Percentiles rank a stretch among this genome's conserved stretches.
These are phyloP conservation scores for Colletotrichum euphorbiae DNA, from an alignment of 2,329 filamentous ascomycete genomes.

Conservation along the genomic window DNA sequence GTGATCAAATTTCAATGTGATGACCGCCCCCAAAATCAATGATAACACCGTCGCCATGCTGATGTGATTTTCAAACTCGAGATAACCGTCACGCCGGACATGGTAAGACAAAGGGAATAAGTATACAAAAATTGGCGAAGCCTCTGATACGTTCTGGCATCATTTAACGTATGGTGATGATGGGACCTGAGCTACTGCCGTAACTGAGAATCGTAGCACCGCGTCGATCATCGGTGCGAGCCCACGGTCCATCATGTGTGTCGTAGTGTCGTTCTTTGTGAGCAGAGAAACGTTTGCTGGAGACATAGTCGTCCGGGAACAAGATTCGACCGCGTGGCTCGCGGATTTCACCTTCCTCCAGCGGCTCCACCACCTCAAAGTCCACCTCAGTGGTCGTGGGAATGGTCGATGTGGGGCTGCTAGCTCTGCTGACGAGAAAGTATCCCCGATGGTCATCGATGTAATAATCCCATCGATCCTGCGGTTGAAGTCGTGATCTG, in stretches of 20 bases:
- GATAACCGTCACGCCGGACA: background rate
- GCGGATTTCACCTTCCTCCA: conserved; percentile 35
- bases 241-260: conserved; percentile 30
- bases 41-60: conserved; percentile 39
- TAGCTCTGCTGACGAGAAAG: conserved; percentile 27
- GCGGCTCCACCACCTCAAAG: conserved; percentile 23
- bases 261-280: conserved; percentile 36
- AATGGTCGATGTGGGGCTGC: conserved; percentile 32
- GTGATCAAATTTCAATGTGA: background rate
- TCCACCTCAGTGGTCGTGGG: conserved; percentile 26
- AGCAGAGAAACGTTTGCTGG: conserved; percentile 28
- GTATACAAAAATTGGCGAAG: conserved; percentile 28
- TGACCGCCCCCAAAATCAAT: conserved; percentile 10
- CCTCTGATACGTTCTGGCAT: conserved; percentile 19
- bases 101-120: conserved; percentile 12
- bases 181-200: conserved; percentile 39
- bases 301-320: conserved; percentile 9
- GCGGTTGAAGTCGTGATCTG: conserved; percentile 11
- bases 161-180: conserved; percentile 48
- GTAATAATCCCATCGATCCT: conserved; percentile 37
- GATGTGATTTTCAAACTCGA: conserved; percentile 9
- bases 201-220: conserved; percentile 9
- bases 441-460: conserved; percentile 37
- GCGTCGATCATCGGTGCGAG: conserved; percentile 16
- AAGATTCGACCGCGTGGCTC: conserved; percentile 30